Conservation (phyloP, 805 yeast genomes). For the Isabelozyma pseudorhagii region DNA sequence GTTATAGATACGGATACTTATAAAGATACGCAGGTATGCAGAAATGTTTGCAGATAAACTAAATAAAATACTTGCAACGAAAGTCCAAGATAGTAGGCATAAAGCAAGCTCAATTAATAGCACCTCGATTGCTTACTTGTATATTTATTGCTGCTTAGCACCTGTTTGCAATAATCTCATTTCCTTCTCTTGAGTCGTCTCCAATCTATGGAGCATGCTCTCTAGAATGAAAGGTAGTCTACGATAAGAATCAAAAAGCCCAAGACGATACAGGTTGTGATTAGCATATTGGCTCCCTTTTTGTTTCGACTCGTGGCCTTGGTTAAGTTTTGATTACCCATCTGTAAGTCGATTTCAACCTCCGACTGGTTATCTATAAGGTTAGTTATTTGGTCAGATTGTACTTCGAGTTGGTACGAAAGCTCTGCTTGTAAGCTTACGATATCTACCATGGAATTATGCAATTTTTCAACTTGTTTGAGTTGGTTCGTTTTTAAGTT, state of each 20-base stretch:
- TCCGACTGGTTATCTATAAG: constrained; percentile 66
- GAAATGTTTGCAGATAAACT: background rate
- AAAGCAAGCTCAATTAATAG: too few species aligned
- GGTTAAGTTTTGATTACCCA: constrained; percentile 69
- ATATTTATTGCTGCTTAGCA: too few species aligned
- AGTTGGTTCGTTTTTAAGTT: constrained; percentile 58
- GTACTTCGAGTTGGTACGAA: constrained; percentile 67
- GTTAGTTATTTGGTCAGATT: constrained; percentile 63
- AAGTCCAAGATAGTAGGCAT: too few species aligned
- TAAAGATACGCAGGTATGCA: background rate
- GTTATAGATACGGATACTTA: background rate
- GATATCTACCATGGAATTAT: constrained; percentile 66
- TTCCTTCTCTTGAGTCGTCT: background rate
- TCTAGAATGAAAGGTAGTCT: constrained; percentile 27
- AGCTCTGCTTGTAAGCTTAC: constrained; percentile 73
- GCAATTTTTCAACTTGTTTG: constrained; percentile 56
- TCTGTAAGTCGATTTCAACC: constrained; percentile 58
- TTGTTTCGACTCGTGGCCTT: constrained; percentile 69
- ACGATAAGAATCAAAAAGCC: constrained; percentile 34
- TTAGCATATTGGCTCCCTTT: constrained; percentile 33
- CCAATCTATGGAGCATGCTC: background rate
- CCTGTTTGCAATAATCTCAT: too few species aligned
- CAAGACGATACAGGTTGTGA: constrained; percentile 29
- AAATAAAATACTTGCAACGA: background rate
- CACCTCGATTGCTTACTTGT: too few species aligned